Base-by-base conservation (phyloP, 1,284 basidiomycete genomes). In the Abortiporus biennis region DNA sequence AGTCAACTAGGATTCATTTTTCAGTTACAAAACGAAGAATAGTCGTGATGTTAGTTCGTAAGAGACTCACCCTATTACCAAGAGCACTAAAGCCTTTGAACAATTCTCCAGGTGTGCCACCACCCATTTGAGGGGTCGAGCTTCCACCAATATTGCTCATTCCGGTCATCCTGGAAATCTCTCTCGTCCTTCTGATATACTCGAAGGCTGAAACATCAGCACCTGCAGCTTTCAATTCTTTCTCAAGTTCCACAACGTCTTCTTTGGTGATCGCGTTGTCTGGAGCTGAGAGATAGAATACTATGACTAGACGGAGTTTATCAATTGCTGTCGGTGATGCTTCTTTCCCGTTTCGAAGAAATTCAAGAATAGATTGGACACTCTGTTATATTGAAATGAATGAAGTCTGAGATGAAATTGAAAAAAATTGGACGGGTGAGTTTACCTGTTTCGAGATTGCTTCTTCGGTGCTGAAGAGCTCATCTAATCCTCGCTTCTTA, bases 381-480 rank as follows among this genome's bases (percentile, higher is more conserved):
- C 80, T 87, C 78, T 94, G 54, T 29, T 11, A 29, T 21, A n/a
- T n/a, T n/a, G n/a, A n/a, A n/a, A 22, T 25, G 13, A 23, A 30
- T 43, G 40, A 21, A 39, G 36, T 25, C 33, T 21, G 8, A 27
- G 23, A 27, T 13, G 16, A 32, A 38, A 22, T 15, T 43, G 30
- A 36, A 17, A 40, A n/a, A n/a, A n/a, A n/a, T n/a, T n/a, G n/a
- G n/a, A n/a, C n/a, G n/a, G n/a, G n/a, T 12, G 2, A 4, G 44
- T 53, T 38, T 53, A 87, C 86, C 70, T 88, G 90, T 59, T 91
- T 91, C 22, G 74, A 72, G 45, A 92, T 92, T 4, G 80, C 78
- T 64, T 99, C 96, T 68, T 99, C 96, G 19, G 86, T 83, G 62
- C 95, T 94, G 71, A 98, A 99, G 13, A 99, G 72, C 54, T 95